Percentiles rank a stretch among this genome's conserved stretches.
Conservation (phyloP, 2,329 filamentous ascomycete genomes). For the Diaporthe aspalathi region DNA sequence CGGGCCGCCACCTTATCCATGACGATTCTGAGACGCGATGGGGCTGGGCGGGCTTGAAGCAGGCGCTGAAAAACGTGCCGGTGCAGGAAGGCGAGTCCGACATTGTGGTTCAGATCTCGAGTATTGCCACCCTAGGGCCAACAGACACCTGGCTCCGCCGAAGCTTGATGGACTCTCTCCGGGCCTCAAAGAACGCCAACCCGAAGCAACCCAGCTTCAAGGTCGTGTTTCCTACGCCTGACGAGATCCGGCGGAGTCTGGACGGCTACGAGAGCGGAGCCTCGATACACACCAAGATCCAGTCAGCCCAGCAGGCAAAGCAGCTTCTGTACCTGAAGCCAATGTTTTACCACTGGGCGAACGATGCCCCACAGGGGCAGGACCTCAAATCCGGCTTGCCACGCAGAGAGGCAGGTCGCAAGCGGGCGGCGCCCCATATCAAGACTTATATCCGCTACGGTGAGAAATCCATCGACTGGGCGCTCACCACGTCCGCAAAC, state of each 20-base stretch:
- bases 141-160: conserved; percentile 78
- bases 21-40: conserved; percentile 68
- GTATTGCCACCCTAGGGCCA: conserved; percentile 81
- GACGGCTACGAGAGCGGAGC: conserved; percentile 82
- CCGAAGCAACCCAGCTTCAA: conserved; percentile 65
- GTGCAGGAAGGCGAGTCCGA: conserved; percentile 55
- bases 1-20: conserved; percentile 70
- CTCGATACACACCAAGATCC: conserved; percentile 85
- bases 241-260: conserved; percentile 80
- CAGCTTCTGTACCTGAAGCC: conserved; percentile 80
- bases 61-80: conserved; percentile 67
- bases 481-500: conserved; percentile 90
- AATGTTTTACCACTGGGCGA: conserved; percentile 80
- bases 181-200: conserved; percentile 45
- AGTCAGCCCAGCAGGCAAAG: conserved; percentile 75
- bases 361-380: conserved; percentile 59
- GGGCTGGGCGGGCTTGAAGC: conserved; percentile 79
- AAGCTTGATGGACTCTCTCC: conserved; percentile 67
- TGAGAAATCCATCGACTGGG: conserved; percentile 78
- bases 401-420: conserved; percentile 66
- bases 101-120: conserved; percentile 77
- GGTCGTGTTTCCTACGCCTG: conserved; percentile 82
- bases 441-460: conserved; percentile 85
- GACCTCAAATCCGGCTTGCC: conserved; percentile 40
- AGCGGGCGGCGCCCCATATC: conserved; percentile 84